Conservation (phyloP, 192 early-diverging fungal species). For the Obelidium mucronatum region DNA sequence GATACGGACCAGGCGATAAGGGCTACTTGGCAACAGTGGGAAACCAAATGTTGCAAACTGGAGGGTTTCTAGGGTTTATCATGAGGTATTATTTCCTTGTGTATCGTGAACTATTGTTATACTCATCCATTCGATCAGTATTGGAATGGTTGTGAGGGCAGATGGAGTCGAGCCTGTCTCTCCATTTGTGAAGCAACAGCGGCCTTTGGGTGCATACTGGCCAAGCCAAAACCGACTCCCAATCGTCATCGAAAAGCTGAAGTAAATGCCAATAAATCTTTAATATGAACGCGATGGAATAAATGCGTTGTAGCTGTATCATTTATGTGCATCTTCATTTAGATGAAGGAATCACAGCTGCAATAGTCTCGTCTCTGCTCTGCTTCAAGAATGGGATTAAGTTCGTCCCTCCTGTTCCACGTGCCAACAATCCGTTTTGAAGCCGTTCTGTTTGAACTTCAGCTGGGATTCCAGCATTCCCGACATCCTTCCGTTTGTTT, state of each 20-base stretch:
- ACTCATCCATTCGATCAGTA: background rate
- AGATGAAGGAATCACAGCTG: constrained; percentile 41
- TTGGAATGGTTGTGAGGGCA: constrained; percentile 34
- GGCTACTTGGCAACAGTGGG: constrained; percentile 42
- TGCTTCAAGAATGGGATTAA: constrained; percentile 95
- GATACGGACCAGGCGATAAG: constrained; percentile 35
- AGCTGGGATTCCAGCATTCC: constrained; percentile 61
- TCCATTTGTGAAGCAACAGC: constrained; percentile 17
- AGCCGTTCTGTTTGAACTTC: constrained; percentile 36
- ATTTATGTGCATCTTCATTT: background rate
- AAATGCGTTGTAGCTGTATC: background rate
- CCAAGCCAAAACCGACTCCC: constrained; percentile 7
- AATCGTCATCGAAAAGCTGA: constrained; percentile 11
- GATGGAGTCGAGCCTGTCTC: background rate
- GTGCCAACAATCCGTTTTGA: constrained; percentile 44
- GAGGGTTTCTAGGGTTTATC: constrained; percentile 43
- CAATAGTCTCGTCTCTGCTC: constrained; percentile 79
- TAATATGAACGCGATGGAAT: background rate
- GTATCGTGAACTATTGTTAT: background rate
- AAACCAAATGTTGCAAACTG: constrained; percentile 42
- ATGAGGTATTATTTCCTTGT: constrained; percentile 23
- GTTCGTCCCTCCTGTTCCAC: constrained; percentile 60
- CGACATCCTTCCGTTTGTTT: constrained; percentile 70
- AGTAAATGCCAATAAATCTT: constrained; percentile 10
- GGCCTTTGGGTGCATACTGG: background rate